A percentile compares a stretch with the other conserved stretches of the same genome.
phyloP scores from a whole-genome alignment of 2,329 filamentous ascomycete genomes.

The Diplodia seriata region DNA sequence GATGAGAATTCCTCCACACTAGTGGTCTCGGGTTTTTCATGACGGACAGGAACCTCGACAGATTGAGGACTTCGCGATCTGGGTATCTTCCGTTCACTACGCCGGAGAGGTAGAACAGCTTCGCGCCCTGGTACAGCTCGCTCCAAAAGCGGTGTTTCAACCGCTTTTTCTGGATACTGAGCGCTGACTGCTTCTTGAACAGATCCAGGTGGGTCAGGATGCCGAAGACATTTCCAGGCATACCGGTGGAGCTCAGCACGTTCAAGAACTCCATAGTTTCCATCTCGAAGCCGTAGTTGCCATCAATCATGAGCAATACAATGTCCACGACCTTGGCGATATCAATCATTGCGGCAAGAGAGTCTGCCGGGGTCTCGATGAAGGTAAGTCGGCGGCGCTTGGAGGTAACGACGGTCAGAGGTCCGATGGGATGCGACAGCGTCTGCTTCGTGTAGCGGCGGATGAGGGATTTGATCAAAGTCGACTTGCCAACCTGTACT shows the following conservation, averaged over 20 bases:
- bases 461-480: slow-evolving; percentile 91
- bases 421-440: slow-evolving; percentile 85
- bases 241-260: slow-evolving; percentile 88
- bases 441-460: slow-evolving; percentile 96
- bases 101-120: slow-evolving; percentile 94
- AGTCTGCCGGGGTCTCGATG: slow-evolving; percentile 92
- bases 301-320: slow-evolving; percentile 96
- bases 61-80: slow-evolving; percentile 93
- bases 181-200: slow-evolving; percentile 89
- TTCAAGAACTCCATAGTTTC: slow-evolving; percentile 99
- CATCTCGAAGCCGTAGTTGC: slow-evolving; percentile 99
- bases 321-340: slow-evolving; percentile 97
- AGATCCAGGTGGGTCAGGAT: slow-evolving; percentile 95
- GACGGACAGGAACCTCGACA: slow-evolving; percentile 92
- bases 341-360: slow-evolving; percentile 95
- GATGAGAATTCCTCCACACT: slow-evolving; percentile 95
- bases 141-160: slow-evolving; percentile 97
- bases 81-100: slow-evolving; percentile 97
- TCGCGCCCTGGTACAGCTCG: slow-evolving; percentile 94
- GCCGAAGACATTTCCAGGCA: slow-evolving; percentile 98
- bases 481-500: slow-evolving; percentile 78
- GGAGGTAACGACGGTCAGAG: slow-evolving; percentile 93
- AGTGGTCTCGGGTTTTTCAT: slow-evolving; percentile 99
- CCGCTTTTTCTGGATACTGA: slow-evolving; percentile 94
- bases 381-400: slow-evolving; percentile 96